Evolutionary conservation across 192 early-diverging fungal genomes (phyloP).

Genomic region (Coemansia sp.): DNA sequence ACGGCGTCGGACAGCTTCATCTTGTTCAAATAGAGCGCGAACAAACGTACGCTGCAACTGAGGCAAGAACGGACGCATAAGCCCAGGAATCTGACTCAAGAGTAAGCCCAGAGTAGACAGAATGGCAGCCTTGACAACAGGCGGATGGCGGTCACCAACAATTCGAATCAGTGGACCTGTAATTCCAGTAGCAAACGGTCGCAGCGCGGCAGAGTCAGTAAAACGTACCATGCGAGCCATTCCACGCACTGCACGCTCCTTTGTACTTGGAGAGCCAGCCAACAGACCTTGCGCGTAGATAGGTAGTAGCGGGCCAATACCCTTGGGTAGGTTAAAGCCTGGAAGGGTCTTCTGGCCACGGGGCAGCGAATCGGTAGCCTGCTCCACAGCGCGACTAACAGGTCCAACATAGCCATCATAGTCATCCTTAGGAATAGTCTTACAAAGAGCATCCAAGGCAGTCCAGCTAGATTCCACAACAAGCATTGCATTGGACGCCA

Average conservation of each 20-base stretch:
- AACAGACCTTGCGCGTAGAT: slow-evolving; percentile 93
- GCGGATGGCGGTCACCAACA: slow-evolving; percentile 89
- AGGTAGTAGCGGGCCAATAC: slow-evolving; percentile 84
- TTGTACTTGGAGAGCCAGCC: slow-evolving; percentile 76
- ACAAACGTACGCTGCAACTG: slow-evolving; percentile 97
- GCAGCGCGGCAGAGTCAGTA: slow-evolving; percentile 65
- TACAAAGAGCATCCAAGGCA: slow-evolving; percentile 78
- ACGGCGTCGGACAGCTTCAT: slow-evolving; percentile 73
- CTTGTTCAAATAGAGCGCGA: slow-evolving; percentile 77
- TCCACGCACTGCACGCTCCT: slow-evolving; percentile 83
- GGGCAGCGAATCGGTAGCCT: slow-evolving; percentile 55
- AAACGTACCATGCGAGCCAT: slow-evolving; percentile 73
- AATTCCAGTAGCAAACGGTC: slow-evolving; percentile 90
- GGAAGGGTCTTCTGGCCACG: slow-evolving; percentile 52
- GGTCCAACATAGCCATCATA: slow-evolving; percentile 75
- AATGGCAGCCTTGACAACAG: slow-evolving; percentile 92
- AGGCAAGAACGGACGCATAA: slow-evolving; percentile 95
- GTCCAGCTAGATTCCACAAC: slow-evolving; percentile 74
- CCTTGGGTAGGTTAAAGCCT: slow-evolving; percentile 91
- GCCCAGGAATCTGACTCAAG: slow-evolving; percentile 78
- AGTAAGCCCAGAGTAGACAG: slow-evolving; percentile 79
- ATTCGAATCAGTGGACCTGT: slow-evolving; percentile 98
- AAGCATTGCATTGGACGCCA: slow-evolving; percentile 59
- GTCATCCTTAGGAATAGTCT: slow-evolving; percentile 85
- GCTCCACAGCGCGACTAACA: slow-evolving; percentile 64